Evolutionary conservation across 441 rosid species (phyloP).

Genomic region (Omphalea diandra): DNA sequence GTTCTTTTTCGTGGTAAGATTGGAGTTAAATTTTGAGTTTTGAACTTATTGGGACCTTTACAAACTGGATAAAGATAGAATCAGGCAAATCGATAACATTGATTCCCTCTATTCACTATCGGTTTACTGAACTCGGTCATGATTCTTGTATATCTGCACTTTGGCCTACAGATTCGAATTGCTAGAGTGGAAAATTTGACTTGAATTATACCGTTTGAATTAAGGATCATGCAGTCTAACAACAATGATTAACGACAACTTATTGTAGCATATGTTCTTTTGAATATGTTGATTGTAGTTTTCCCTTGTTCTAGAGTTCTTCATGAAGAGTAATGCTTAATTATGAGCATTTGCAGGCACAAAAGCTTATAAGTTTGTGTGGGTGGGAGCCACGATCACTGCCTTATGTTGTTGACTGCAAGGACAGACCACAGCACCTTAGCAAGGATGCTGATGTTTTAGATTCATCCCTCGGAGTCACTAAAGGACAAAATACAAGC

Average conservation of each 20-base stretch:
- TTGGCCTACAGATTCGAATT: too few species aligned
- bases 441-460: constrained; percentile 35
- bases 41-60: too few species aligned
- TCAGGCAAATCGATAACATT: too few species aligned
- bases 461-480: constrained; percentile 38
- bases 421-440: constrained; percentile 39
- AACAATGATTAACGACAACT: constrained; percentile 4
- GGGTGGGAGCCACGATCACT: constrained; percentile 93
- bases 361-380: constrained; percentile 70
- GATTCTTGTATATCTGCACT: too few species aligned
- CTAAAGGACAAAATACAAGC: constrained; percentile 41
- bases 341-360: constrained; percentile 56
- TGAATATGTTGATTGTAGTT: not conserved
- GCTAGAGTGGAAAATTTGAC: too few species aligned
- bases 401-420: constrained; percentile 76
- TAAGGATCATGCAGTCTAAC: too few species aligned
- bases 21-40: too few species aligned
- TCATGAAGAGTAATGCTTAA: constrained; percentile 19
- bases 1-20: too few species aligned
- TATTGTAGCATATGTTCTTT: not conserved
- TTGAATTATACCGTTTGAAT: too few species aligned
- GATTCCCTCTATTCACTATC: too few species aligned
- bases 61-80: too few species aligned
- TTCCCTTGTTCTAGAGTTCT: constrained; percentile 18
- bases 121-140: too few species aligned